Evolutionary conservation across 2,329 filamentous ascomycete genomes (phyloP).

Genomic region (Huntiella decipiens): DNA sequence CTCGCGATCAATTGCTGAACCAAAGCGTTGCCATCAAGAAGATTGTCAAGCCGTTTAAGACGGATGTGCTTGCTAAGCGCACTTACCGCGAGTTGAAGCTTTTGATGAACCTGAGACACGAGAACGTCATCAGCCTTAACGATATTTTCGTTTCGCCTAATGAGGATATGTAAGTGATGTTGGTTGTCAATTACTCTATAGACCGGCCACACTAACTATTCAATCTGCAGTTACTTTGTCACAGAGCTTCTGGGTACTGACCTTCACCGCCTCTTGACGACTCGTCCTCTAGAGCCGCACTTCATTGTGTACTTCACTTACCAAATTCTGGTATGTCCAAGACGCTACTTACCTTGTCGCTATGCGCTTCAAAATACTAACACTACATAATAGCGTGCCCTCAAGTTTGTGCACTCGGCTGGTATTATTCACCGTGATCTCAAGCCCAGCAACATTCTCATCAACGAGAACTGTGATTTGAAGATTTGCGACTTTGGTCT

Average conservation of each 20-base stretch:
- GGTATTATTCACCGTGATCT: slow-evolving; percentile 94
- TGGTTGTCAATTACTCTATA: not conserved
- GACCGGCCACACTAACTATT: slow-evolving; percentile 5
- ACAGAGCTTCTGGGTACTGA: slow-evolving; percentile 95
- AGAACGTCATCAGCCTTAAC: slow-evolving; percentile 97
- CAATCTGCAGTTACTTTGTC: slow-evolving; percentile 63
- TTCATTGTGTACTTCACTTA: slow-evolving; percentile 99
- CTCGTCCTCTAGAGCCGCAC: slow-evolving; percentile 90
- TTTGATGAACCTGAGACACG: slow-evolving; percentile 86
- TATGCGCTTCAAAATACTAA: not conserved
- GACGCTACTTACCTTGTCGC: not conserved
- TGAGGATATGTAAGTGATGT: slow-evolving; percentile 68
- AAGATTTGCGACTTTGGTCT: slow-evolving; percentile 99
- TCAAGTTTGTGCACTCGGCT: slow-evolving; percentile 98
- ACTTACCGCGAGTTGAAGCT: slow-evolving; percentile 96
- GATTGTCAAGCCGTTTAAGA: slow-evolving; percentile 99
- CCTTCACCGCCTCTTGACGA: slow-evolving; percentile 85
- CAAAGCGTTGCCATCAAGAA: slow-evolving; percentile 98
- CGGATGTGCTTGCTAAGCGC: slow-evolving; percentile 91
- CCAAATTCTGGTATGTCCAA: slow-evolving; percentile 68
- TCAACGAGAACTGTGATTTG: slow-evolving; percentile 98
- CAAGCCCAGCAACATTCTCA: slow-evolving; percentile 96
- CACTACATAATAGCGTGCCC: slow-evolving; percentile 47
- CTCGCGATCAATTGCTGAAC: slow-evolving; percentile 89
- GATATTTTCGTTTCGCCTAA: slow-evolving; percentile 99